Evolutionary conservation across 768 basidiomycete species (phyloP).

Genomic region (Amanita rimosa): DNA sequence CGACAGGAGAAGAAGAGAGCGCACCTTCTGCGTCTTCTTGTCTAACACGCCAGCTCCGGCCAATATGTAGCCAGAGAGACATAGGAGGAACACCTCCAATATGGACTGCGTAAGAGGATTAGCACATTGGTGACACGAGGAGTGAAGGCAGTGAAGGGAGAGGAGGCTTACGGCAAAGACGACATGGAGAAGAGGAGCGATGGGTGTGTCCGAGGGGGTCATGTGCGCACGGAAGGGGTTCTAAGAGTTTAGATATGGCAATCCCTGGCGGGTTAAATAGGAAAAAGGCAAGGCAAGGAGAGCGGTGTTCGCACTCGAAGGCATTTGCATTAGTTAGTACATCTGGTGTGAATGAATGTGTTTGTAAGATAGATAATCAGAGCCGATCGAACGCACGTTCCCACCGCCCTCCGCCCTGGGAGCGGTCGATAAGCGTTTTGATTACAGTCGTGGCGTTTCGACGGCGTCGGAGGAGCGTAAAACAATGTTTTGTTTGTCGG

Average conservation of each 20-base stretch:
- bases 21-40: constrained; percentile 79
- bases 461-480: too few relatives aligned
- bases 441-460: too few relatives aligned
- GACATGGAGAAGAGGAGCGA: constrained; percentile 37
- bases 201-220: constrained; percentile 15
- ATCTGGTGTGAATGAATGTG: too few relatives aligned
- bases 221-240: not conserved
- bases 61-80: constrained; percentile 74
- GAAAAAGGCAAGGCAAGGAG: not conserved
- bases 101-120: constrained; percentile 49
- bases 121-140: not conserved
- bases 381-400: not conserved
- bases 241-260: too few relatives aligned
- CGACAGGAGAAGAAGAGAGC: constrained; percentile 9
- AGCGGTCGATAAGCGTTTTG: too few relatives aligned
- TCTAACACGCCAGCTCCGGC: constrained; percentile 76
- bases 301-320: not conserved
- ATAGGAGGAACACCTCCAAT: constrained; percentile 78
- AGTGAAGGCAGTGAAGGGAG: not conserved
- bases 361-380: not conserved
- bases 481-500: too few relatives aligned
- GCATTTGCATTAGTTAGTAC: not conserved
- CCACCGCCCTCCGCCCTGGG: not conserved
- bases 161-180: constrained; percentile 44
- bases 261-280: not conserved